These are phyloP conservation scores for Tolypocladium guangdongense DNA, from an alignment of 2,329 filamentous ascomycete species.

Conservation along the genomic window DNA sequence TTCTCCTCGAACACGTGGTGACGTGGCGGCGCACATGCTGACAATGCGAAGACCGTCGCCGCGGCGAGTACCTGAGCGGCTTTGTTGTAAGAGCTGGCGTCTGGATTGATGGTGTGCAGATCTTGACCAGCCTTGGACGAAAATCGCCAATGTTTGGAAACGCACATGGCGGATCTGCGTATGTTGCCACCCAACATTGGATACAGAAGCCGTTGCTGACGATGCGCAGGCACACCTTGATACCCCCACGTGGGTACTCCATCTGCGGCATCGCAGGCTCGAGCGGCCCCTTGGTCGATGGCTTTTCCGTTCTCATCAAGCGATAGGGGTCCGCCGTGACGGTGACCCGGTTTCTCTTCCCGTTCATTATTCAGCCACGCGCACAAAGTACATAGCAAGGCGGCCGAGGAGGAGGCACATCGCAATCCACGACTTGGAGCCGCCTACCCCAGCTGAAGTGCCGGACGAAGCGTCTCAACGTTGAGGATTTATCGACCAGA, in stretches of 20 bases:
- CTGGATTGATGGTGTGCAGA: slow-evolving; percentile 82
- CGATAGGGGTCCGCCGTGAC: slow-evolving; percentile 10
- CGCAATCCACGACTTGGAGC: background rate
- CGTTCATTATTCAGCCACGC: background rate
- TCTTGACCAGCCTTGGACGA: slow-evolving; percentile 80
- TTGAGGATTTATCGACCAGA: background rate
- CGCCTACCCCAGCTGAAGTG: background rate
- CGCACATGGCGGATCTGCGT: slow-evolving; percentile 68
- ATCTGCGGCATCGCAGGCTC: slow-evolving; percentile 83
- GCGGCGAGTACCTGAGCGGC: slow-evolving; percentile 77
- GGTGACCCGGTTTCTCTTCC: background rate
- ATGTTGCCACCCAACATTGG: slow-evolving; percentile 29
- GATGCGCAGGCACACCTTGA: slow-evolving; percentile 61
- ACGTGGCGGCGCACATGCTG: background rate
- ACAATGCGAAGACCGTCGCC: slow-evolving; percentile 57
- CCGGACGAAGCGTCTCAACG: background rate
- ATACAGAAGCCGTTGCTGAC: slow-evolving; percentile 11
- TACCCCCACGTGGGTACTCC: slow-evolving; percentile 80
- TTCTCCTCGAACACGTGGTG: slow-evolving; percentile 1
- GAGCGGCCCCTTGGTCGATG: slow-evolving; percentile 71
- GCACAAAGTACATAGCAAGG: background rate
- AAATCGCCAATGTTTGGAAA: slow-evolving; percentile 82
- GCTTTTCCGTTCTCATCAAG: slow-evolving; percentile 64
- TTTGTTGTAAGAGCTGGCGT: slow-evolving; percentile 71
- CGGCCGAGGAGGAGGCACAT: background rate